Percentiles rank a stretch among this genome's conserved stretches.
These are phyloP conservation scores for Rutidosis leptorrhynchoides DNA, from an alignment of 129 eudicot species.

Conservation along the genomic window DNA sequence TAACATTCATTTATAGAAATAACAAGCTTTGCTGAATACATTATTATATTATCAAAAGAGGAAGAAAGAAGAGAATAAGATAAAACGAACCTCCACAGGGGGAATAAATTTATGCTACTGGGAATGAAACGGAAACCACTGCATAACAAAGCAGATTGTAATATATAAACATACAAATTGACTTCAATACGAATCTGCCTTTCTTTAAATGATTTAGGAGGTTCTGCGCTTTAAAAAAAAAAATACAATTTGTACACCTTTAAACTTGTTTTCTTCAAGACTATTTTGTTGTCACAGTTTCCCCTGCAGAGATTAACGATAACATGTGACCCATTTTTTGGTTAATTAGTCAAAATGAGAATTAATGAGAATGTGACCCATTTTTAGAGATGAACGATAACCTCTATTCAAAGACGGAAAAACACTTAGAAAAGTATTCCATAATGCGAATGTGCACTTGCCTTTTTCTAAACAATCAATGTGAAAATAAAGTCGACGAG, in stretches of 20 bases:
- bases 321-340: not conserved
- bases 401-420: not conserved
- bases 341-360: not conserved
- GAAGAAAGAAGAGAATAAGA: not conserved
- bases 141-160: conserved; percentile 29
- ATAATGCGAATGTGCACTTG: not conserved
- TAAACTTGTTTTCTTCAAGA: conserved; percentile 1
- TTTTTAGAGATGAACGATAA: no score
- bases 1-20: conserved; percentile 37
- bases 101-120: conserved; percentile 72
- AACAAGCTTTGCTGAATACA: not conserved
- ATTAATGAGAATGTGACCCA: no score
- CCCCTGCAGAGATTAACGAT: not conserved
- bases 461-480: conserved; percentile 1
- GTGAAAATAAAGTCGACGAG: not conserved
- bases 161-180: not conserved
- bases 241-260: not conserved
- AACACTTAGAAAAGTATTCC: not conserved
- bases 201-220: not conserved
- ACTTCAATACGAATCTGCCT: not conserved
- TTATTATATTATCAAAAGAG: not conserved
- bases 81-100: conserved; percentile 59
- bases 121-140: conserved; percentile 65
- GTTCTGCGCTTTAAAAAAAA: no score
- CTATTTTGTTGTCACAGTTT: not conserved